phyloP scores from a whole-genome alignment of 139 green algal genomes.

The Haematococcus lacustris region DNA sequence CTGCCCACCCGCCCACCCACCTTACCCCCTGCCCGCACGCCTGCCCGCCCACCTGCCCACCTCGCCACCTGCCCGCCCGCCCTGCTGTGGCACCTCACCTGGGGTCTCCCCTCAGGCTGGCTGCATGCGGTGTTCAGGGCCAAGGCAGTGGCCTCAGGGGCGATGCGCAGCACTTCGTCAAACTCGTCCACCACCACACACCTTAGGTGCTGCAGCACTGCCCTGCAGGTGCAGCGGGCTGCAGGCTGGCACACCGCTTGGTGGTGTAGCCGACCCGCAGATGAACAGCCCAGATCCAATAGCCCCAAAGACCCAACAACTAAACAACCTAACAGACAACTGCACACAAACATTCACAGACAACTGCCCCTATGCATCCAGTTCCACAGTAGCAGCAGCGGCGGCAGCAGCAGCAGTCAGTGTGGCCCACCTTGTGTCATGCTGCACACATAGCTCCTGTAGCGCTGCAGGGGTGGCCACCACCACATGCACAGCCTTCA shows the following conservation, averaged over 20 bases:
- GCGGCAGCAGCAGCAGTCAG: too few species aligned
- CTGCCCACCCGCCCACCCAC: too few species aligned
- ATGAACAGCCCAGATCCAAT: not conserved
- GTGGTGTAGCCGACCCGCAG: not conserved
- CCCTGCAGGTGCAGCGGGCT: slow-evolving; percentile 3
- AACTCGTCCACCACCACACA: slow-evolving; percentile 50
- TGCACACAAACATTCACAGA: not conserved
- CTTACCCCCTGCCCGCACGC: not conserved
- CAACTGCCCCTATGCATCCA: not conserved
- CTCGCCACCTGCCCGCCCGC: not conserved
- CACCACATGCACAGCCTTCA: slow-evolving; percentile 54
- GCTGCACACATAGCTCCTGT: slow-evolving; percentile 11
- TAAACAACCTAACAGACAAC: not conserved
- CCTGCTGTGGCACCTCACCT: not conserved
- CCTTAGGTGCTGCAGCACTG: slow-evolving; percentile 17
- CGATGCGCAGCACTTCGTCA: slow-evolving; percentile 40
- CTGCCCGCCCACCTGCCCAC: too few species aligned
- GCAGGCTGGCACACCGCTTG: not conserved
- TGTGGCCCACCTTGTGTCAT: slow-evolving; percentile 9
- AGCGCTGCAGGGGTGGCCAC: slow-evolving; percentile 57
- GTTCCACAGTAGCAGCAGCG: too few species aligned
- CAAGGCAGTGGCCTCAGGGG: slow-evolving; percentile 22
- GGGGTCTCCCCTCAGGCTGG: slow-evolving; percentile 24
- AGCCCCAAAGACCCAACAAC: not conserved
- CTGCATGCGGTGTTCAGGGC: slow-evolving; percentile 11